Evolutionary conservation across 306 rosid species (phyloP).

Genomic region (Trichosanthes truncata): DNA sequence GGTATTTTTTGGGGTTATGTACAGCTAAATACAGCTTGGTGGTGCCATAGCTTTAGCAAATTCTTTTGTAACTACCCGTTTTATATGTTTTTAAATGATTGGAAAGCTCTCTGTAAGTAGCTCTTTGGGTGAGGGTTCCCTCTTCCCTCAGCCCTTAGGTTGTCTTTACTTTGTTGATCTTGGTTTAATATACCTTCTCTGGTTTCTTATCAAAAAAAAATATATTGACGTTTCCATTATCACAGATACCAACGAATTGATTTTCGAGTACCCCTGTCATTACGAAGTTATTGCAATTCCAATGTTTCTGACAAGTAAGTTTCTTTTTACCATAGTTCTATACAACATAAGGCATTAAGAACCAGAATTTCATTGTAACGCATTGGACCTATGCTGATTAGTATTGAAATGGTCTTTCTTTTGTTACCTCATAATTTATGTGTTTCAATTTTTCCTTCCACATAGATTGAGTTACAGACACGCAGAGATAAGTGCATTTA

Average conservation of each 20-base stretch:
- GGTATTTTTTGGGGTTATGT: no score
- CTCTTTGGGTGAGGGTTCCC: no score
- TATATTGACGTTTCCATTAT: conserved; percentile 11
- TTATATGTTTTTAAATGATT: no score
- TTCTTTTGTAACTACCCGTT: no score
- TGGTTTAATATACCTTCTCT: no score
- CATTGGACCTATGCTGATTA: not conserved
- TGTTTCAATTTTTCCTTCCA: conserved; percentile 13
- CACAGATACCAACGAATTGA: conserved; percentile 78
- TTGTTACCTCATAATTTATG: conserved; percentile 11
- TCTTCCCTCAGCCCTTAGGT: no score
- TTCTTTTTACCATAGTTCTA: not conserved
- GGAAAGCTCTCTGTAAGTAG: no score
- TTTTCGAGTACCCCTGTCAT: conserved; percentile 65
- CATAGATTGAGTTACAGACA: conserved; percentile 53
- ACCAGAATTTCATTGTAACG: not conserved
- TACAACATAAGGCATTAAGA: not conserved
- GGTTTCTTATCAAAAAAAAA: no score
- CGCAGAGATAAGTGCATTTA: conserved; percentile 72
- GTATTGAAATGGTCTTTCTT: not conserved
- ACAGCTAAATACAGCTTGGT: no score
- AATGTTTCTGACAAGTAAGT: conserved; percentile 49
- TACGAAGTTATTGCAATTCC: conserved; percentile 64
- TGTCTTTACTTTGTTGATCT: no score
- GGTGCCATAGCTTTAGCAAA: no score